phyloP scores from a whole-genome alignment of 768 basidiomycete genomes.

The Psilocybe cubensis region DNA sequence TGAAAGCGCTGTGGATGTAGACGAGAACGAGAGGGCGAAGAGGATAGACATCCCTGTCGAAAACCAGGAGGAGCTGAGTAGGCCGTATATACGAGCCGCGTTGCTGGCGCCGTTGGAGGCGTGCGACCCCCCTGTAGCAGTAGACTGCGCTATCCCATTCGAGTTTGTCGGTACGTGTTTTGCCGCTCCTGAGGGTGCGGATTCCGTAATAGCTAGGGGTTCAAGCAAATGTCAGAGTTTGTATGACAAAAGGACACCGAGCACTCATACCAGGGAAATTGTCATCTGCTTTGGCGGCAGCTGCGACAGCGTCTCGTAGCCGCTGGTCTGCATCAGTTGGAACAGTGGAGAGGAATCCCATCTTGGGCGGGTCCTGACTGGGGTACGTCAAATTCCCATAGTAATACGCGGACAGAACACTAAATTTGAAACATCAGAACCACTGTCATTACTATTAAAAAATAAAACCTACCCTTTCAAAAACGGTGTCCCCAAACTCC shows the following conservation, averaged over 20 bases:
- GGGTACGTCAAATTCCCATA: conserved; percentile 75
- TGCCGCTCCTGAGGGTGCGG: conserved; percentile 41
- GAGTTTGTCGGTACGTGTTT: conserved; percentile 21
- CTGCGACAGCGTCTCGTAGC: conserved; percentile 30
- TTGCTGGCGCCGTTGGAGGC: neutral
- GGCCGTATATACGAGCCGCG: neutral
- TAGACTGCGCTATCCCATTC: conserved; percentile 26
- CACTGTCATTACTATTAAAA: neutral
- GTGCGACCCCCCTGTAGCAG: conserved; percentile 5
- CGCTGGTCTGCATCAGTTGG: conserved; percentile 51
- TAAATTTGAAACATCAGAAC: conserved; percentile 29
- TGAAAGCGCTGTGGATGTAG: neutral
- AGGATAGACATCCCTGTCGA: neutral
- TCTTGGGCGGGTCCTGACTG: conserved; percentile 65
- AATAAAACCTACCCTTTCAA: conserved; percentile 61
- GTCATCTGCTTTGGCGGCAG: conserved; percentile 31
- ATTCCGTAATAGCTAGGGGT: conserved; percentile 38
- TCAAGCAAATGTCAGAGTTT: neutral
- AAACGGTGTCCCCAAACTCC: conserved; percentile 81
- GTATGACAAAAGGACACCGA: conserved; percentile 10
- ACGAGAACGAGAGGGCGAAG: neutral
- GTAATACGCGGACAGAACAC: conserved; percentile 69
- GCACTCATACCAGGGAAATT: conserved; percentile 44
- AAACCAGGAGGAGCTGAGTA: neutral
- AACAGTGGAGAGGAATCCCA: conserved; percentile 76